Percentiles rank a stretch among this genome's conserved stretches.
Evolutionary conservation across 2,329 filamentous ascomycete genomes (phyloP).

Genomic region (Verticillium zaregamsianum): DNA sequence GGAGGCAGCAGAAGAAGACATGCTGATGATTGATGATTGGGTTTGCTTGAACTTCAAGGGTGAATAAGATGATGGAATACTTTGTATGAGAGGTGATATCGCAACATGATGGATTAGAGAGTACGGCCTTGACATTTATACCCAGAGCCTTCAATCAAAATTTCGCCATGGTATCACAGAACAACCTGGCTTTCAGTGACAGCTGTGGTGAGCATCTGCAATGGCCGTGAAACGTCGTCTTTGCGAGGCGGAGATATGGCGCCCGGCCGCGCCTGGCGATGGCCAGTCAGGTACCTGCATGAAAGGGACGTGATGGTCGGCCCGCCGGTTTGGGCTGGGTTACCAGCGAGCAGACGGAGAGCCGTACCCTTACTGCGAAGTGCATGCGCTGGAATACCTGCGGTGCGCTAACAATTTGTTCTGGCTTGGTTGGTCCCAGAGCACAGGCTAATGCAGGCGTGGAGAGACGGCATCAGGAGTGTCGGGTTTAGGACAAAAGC

Average conservation of each 20-base stretch:
- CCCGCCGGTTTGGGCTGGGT: no score
- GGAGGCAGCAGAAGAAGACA: background rate
- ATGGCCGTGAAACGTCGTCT: background rate
- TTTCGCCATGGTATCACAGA: background rate
- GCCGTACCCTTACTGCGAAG: background rate
- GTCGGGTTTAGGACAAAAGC: background rate
- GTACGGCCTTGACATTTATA: background rate
- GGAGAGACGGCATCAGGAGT: background rate
- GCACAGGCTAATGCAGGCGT: background rate
- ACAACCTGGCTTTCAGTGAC: no score
- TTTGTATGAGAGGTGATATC: background rate
- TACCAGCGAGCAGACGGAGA: background rate
- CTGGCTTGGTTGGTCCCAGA: background rate
- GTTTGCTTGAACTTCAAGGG: background rate
- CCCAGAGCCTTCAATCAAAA: background rate
- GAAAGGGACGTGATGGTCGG: background rate
- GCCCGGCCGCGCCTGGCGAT: background rate
- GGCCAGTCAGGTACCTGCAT: background rate
- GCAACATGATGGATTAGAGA: background rate
- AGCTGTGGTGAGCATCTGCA: background rate
- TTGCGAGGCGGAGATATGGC: background rate
- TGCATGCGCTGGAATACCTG: background rate
- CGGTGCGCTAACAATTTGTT: background rate
- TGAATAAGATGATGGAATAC: background rate
- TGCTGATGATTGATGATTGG: background rate